Percentiles rank a stretch among this genome's conserved stretches.
Conservation (phyloP, 345 rosid genomes). For the Pseudoturritis turrita region DNA sequence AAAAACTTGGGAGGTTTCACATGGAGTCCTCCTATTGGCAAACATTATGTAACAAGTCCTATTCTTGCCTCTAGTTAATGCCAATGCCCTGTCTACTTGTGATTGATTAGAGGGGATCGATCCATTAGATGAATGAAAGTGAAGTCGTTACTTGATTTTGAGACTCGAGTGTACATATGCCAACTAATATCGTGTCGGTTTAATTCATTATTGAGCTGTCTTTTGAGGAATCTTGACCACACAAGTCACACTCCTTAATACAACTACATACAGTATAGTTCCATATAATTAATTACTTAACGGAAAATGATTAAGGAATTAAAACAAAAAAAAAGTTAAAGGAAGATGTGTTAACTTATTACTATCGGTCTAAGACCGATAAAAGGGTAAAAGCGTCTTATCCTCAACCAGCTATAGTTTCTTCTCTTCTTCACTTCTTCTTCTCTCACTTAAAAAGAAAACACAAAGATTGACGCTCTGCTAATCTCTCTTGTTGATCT, state of each 20-base stretch:
- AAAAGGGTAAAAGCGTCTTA: constrained; percentile 17
- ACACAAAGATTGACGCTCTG: neutral
- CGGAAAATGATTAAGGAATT: too few relatives aligned
- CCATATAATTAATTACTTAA: too few relatives aligned
- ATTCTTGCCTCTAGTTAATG: constrained; percentile 48
- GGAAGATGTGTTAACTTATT: too few relatives aligned
- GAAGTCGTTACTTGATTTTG: too few relatives aligned
- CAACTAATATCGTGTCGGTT: neutral
- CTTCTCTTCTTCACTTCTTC: neutral
- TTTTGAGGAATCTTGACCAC: neutral
- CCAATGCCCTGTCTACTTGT: too few relatives aligned
- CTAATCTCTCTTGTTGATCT: constrained; percentile 3
- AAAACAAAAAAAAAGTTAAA: too few relatives aligned
- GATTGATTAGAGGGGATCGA: too few relatives aligned
- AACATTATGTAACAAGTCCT: constrained; percentile 60
- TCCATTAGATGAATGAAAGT: too few relatives aligned
- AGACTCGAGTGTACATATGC: neutral
- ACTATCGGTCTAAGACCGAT: too few relatives aligned
- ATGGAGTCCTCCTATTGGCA: constrained; percentile 58
- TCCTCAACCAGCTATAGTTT: neutral
- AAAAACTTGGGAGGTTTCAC: constrained; percentile 42
- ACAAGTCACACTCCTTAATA: neutral
- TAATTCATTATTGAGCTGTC: neutral
- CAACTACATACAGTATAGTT: too few relatives aligned
- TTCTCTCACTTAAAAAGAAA: neutral